phyloP scores from a whole-genome alignment of 2,329 filamentous ascomycete genomes.

The Diatrype stigma region DNA sequence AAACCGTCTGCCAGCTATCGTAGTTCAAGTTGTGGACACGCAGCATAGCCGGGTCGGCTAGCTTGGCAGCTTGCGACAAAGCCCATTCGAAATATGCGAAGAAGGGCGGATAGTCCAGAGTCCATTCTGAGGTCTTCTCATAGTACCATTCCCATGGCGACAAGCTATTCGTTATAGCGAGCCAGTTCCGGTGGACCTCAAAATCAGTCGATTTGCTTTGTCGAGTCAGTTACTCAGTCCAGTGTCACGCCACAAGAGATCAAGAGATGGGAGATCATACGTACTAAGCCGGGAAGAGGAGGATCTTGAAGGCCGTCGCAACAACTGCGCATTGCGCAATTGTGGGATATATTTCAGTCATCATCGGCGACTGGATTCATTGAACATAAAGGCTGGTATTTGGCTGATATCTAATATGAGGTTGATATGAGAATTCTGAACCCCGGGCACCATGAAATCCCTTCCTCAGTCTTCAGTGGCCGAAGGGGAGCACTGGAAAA shows the following conservation, averaged over 20 bases:
- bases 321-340: conserved; percentile 83
- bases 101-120: conserved; percentile 96
- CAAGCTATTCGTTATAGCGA: conserved; percentile 88
- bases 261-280: conserved; percentile 32
- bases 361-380: conserved; percentile 33
- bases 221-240: conserved; percentile 7
- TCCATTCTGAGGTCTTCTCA: conserved; percentile 99
- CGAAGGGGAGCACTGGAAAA: too few relatives aligned
- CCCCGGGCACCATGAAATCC: too few relatives aligned
- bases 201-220: conserved; percentile 96
- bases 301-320: conserved; percentile 82
- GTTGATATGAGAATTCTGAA: too few relatives aligned
- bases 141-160: conserved; percentile 90
- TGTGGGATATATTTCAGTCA: conserved; percentile 83
- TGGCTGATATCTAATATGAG: conserved; percentile 21
- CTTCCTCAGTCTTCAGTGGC: too few relatives aligned
- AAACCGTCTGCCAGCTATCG: conserved; percentile 88
- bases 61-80: conserved; percentile 74
- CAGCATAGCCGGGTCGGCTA: conserved; percentile 78
- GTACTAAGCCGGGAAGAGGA: conserved; percentile 92
- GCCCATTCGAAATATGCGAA: conserved; percentile 97
- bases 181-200: conserved; percentile 98
- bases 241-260: not conserved
- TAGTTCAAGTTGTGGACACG: conserved; percentile 76
- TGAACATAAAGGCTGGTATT: not conserved